Evolutionary conservation across 352 stramenopile genomes (phyloP).

Genomic region (Phytophthora cactorum): DNA sequence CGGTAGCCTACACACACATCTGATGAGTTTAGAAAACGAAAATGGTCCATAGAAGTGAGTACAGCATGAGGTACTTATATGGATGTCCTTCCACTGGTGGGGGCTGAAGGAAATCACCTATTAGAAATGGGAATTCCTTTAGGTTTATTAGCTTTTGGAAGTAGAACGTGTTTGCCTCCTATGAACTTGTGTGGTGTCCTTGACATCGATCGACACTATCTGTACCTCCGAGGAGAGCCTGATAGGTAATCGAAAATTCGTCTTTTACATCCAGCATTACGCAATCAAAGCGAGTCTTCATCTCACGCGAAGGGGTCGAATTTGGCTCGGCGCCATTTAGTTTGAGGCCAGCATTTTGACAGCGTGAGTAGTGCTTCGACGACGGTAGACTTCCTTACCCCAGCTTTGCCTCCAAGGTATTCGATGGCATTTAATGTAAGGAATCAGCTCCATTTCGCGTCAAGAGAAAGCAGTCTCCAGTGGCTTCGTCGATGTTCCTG

Average conservation of each 20-base stretch:
- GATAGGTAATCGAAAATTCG: constrained; percentile 35
- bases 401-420: constrained; percentile 15
- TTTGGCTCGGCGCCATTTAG: constrained; percentile 10
- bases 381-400: neutral
- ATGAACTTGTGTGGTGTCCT: constrained; percentile 6
- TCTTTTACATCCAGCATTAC: constrained; percentile 30
- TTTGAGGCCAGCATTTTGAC: neutral
- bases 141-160: too few species aligned
- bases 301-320: constrained; percentile 1
- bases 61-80: neutral
- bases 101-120: constrained; percentile 31
- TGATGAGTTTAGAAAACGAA: neutral
- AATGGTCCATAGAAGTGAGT: neutral
- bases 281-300: constrained; percentile 13
- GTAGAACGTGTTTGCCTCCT: constrained; percentile 6
- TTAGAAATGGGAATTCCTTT: too few species aligned
- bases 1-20: too few species aligned
- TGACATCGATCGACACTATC: constrained; percentile 8
- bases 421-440: constrained; percentile 5
- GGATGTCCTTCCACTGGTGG: constrained; percentile 14
- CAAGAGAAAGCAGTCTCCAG: constrained; percentile 7
- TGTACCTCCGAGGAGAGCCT: constrained; percentile 19
- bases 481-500: constrained; percentile 2
- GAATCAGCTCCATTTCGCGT: neutral
- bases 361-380: constrained; percentile 2